phyloP scores from a whole-genome alignment of 2,329 filamentous ascomycete genomes.

The Diaporthe aspalathi region DNA sequence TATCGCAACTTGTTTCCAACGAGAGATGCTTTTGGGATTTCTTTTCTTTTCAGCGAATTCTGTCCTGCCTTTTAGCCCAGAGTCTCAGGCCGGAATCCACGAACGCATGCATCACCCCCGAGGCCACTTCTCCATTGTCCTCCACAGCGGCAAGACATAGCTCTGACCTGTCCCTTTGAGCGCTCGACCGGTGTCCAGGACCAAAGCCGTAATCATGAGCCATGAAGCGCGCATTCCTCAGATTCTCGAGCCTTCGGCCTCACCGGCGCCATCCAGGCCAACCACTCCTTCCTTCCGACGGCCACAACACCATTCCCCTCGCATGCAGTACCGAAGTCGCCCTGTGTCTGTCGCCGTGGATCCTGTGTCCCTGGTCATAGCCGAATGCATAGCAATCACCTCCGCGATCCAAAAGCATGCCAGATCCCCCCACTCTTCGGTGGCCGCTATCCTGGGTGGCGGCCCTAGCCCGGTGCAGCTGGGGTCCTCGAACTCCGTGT shows the following conservation, averaged over 20 bases:
- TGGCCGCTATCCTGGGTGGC: slow-evolving; percentile 93
- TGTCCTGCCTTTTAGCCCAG: slow-evolving; percentile 7
- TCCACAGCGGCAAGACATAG: neutral
- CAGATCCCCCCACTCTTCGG: slow-evolving; percentile 94
- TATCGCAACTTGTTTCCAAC: neutral
- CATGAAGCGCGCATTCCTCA: slow-evolving; percentile 41
- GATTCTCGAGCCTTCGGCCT: slow-evolving; percentile 43
- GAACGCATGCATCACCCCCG: slow-evolving; percentile 21
- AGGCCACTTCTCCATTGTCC: slow-evolving; percentile 10
- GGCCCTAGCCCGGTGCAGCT: slow-evolving; percentile 69
- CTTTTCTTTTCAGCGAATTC: neutral
- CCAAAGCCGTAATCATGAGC: slow-evolving; percentile 40
- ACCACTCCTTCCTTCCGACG: slow-evolving; percentile 45
- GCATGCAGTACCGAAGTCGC: slow-evolving; percentile 70
- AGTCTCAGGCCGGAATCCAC: slow-evolving; percentile 20
- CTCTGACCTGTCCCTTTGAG: slow-evolving; percentile 21
- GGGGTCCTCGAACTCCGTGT: slow-evolving; percentile 57
- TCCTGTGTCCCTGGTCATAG: slow-evolving; percentile 92
- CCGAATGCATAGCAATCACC: slow-evolving; percentile 98
- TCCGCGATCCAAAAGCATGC: slow-evolving; percentile 98
- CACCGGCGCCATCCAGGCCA: slow-evolving; percentile 43
- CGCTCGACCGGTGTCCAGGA: neutral
- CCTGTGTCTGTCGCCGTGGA: slow-evolving; percentile 86
- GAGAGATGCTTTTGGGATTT: slow-evolving; percentile 13
- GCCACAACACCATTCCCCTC: slow-evolving; percentile 47